phyloP scores from a whole-genome alignment of 495 filamentous ascomycete species.

The Elasticomyces elasticus region DNA sequence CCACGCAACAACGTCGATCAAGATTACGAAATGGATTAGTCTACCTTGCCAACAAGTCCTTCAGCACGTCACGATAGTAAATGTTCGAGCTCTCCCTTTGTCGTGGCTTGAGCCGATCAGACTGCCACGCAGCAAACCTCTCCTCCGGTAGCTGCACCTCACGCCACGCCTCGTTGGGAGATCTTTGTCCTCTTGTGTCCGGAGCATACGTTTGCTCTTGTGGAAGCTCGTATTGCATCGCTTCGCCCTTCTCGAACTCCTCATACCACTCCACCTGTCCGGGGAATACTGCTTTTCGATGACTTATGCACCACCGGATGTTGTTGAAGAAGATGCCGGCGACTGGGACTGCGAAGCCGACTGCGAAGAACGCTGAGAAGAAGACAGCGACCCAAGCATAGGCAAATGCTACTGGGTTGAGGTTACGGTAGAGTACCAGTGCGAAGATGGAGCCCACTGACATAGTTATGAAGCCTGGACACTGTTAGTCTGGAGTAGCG shows the following conservation, averaged over 20 bases:
- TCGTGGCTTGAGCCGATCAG: neutral
- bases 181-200: neutral
- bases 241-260: neutral
- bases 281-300: neutral
- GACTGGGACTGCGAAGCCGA: neutral
- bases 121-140: neutral
- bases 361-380: neutral
- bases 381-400: neutral
- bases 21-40: no score
- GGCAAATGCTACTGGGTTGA: neutral
- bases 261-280: neutral
- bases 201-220: neutral
- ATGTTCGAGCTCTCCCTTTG: neutral
- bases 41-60: neutral
- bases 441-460: neutral
- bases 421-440: neutral
- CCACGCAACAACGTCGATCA: no score
- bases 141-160: neutral
- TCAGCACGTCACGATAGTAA: neutral
- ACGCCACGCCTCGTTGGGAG: neutral
- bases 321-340: neutral
- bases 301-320: neutral
- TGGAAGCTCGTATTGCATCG: neutral
- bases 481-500: neutral
- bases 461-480: neutral